A percentile compares a stretch with the other conserved stretches of the same genome.
These are phyloP conservation scores for Liquidambar formosana DNA, from an alignment of 164 flowering plant species.

Conservation along the genomic window DNA sequence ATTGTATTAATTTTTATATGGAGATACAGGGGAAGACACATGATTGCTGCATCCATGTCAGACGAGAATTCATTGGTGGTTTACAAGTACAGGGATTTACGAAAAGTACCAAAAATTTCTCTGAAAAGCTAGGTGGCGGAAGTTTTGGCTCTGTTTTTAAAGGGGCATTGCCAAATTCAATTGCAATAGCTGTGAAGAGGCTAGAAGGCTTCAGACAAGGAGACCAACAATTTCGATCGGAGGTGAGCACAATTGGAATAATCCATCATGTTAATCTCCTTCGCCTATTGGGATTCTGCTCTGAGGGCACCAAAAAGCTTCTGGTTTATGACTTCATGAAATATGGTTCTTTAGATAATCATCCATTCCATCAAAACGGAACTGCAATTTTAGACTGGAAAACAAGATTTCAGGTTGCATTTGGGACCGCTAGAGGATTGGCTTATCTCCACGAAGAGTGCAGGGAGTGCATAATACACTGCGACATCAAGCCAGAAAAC, in stretches of 20 bases:
- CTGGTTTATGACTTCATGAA: slow-evolving; percentile 65
- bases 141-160: slow-evolving; percentile 59
- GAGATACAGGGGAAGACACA: slow-evolving; percentile 16
- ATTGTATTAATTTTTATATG: background rate
- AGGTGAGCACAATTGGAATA: slow-evolving; percentile 71
- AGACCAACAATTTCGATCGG: slow-evolving; percentile 58
- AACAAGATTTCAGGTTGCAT: slow-evolving; percentile 43
- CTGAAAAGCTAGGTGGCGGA: slow-evolving; percentile 55
- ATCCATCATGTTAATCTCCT: slow-evolving; percentile 63
- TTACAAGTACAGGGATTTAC: slow-evolving; percentile 40
- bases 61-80: slow-evolving; percentile 37
- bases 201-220: slow-evolving; percentile 54
- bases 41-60: slow-evolving; percentile 8
- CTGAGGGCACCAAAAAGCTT: slow-evolving; percentile 40
- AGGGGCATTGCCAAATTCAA: slow-evolving; percentile 42
- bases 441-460: slow-evolving; percentile 60
- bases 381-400: slow-evolving; percentile 34
- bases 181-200: slow-evolving; percentile 46
- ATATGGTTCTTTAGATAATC: slow-evolving; percentile 40
- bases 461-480: slow-evolving; percentile 56
- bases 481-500: slow-evolving; percentile 67
- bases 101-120: slow-evolving; percentile 47
- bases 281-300: slow-evolving; percentile 57
- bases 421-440: slow-evolving; percentile 52
- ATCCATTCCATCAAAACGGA: slow-evolving; percentile 26